phyloP scores from a whole-genome alignment of 2,329 filamentous ascomycete genomes.

The Scedosporium dehoogii region DNA sequence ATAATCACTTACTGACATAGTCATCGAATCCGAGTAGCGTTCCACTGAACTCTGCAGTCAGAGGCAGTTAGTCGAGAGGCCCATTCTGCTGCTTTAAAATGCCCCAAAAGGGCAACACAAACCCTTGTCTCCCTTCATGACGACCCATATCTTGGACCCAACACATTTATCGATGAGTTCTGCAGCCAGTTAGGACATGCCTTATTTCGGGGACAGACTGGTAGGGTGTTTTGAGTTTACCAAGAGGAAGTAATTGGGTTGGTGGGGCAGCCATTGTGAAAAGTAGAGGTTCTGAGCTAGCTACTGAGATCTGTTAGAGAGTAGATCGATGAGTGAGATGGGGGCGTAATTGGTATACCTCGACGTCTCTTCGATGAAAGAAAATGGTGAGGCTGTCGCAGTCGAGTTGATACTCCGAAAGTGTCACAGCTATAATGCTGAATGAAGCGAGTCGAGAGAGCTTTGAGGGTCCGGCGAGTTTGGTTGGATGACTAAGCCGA shows the following conservation, averaged over 20 bases:
- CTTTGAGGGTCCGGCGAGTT: too few relatives aligned
- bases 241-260: conserved; percentile 58
- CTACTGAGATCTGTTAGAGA: neutral
- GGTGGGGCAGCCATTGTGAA: conserved; percentile 48
- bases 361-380: neutral
- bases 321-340: neutral
- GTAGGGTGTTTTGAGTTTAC: conserved; percentile 29
- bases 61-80: conserved; percentile 1
- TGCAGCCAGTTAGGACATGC: conserved; percentile 24
- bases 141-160: conserved; percentile 93
- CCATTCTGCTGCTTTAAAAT: conserved; percentile 6
- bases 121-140: conserved; percentile 99
- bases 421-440: too few relatives aligned
- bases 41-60: conserved; percentile 73
- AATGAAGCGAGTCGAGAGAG: too few relatives aligned
- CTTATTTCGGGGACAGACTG: neutral
- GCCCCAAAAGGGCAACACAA: conserved; percentile 13
- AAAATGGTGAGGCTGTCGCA: too few relatives aligned
- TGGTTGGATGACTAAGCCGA: too few relatives aligned
- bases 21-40: conserved; percentile 95
- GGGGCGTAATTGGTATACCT: neutral
- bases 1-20: conserved; percentile 82
- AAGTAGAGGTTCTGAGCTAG: neutral
- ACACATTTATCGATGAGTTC: conserved; percentile 99
- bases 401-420: too few relatives aligned